Evolutionary conservation across 2,329 filamentous ascomycete species (phyloP).

Genomic region (Colletotrichum trifolii): DNA sequence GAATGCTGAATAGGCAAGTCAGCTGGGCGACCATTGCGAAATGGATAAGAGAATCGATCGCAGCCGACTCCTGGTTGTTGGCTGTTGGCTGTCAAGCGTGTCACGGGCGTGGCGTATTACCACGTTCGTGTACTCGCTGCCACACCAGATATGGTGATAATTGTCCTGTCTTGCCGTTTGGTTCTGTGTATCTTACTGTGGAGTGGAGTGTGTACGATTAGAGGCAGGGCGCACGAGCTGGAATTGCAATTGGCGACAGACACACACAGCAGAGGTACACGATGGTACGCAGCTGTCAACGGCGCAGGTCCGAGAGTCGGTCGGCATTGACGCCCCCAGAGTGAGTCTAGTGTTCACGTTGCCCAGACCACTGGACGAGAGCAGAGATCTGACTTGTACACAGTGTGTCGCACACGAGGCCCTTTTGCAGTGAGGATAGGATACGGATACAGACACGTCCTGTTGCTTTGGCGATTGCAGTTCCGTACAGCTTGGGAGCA

Average conservation of each 20-base stretch:
- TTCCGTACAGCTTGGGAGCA: background rate
- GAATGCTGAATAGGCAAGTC: slow-evolving; percentile 15
- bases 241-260: background rate
- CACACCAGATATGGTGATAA: slow-evolving; percentile 2
- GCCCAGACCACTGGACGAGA: slow-evolving; percentile 3
- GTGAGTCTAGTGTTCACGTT: slow-evolving; percentile 8
- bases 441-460: too few species aligned
- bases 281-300: slow-evolving; percentile 18
- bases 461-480: background rate
- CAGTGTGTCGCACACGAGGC: slow-evolving; percentile 10
- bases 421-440: too few species aligned
- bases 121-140: background rate
- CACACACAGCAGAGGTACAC: slow-evolving; percentile 9
- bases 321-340: background rate
- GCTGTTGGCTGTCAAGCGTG: background rate
- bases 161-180: slow-evolving; percentile 2
- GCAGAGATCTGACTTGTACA: slow-evolving; percentile 10
- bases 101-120: background rate
- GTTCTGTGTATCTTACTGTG: slow-evolving; percentile 23
- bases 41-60: background rate
- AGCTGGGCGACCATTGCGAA: slow-evolving; percentile 2
- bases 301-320: slow-evolving; percentile 6
- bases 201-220: background rate
- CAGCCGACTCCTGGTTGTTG: slow-evolving; percentile 4
- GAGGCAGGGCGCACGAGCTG: background rate